A percentile compares a stretch with the other conserved stretches of the same genome.
Conservation (phyloP, 1,139 yeast species). For the Hansenula anomala region DNA sequence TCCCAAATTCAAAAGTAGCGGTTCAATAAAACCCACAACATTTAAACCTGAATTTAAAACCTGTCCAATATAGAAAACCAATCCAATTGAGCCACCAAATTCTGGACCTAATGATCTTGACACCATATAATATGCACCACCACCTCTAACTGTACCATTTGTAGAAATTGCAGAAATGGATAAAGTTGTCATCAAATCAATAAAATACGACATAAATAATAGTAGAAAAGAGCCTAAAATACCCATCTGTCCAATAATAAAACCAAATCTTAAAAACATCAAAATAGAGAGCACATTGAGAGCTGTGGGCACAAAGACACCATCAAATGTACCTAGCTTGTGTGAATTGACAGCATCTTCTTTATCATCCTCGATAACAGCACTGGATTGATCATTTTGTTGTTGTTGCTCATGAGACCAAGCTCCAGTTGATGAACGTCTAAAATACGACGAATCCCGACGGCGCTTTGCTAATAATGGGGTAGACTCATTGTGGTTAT, state of each 20-base stretch:
- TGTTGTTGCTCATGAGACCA: background rate
- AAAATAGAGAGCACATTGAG: constrained; percentile 72
- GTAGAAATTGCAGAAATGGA: constrained; percentile 78
- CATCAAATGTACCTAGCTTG: constrained; percentile 69
- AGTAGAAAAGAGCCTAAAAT: constrained; percentile 56
- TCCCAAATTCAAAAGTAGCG: constrained; percentile 57
- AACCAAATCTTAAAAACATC: constrained; percentile 79
- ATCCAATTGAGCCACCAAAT: constrained; percentile 80
- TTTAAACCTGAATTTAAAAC: constrained; percentile 71
- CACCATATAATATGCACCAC: constrained; percentile 83
- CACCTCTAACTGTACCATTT: constrained; percentile 79
- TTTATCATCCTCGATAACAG: constrained; percentile 3
- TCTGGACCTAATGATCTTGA: constrained; percentile 78
- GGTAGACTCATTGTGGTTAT: constrained; percentile 16
- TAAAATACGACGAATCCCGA: constrained; percentile 9
- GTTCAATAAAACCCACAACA: constrained; percentile 78
- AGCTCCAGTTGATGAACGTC: constrained; percentile 8
- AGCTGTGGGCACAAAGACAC: constrained; percentile 76
- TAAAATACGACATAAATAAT: constrained; percentile 55
- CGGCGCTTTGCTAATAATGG: constrained; percentile 18
- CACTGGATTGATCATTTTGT: background rate
- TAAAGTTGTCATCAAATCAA: constrained; percentile 63
- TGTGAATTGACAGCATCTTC: constrained; percentile 2
- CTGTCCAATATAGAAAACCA: constrained; percentile 74
- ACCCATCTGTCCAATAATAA: constrained; percentile 77